Evolutionary conservation across 2,329 filamentous ascomycete species (phyloP).

Genomic region (Dactylellina haptotyla): DNA sequence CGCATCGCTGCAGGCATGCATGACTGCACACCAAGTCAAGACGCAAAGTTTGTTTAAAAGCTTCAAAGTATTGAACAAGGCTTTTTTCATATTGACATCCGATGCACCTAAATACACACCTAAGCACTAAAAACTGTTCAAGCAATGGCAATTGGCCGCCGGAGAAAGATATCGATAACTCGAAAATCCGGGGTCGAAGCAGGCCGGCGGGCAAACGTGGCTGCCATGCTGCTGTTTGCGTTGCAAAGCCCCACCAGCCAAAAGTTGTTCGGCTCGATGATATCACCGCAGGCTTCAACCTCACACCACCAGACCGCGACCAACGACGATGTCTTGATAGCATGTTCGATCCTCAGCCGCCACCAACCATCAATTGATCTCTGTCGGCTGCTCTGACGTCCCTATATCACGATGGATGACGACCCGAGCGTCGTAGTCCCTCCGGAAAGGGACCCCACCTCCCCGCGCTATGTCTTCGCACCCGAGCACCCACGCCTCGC

Average conservation of each 20-base stretch:
- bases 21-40: no score
- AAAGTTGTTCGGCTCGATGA: constrained; percentile 5
- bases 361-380: constrained; percentile 18
- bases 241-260: constrained; percentile 25
- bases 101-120: no score
- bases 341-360: not conserved
- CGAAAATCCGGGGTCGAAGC: constrained; percentile 38
- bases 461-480: constrained; percentile 31
- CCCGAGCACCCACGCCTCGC: constrained; percentile 43
- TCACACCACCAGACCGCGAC: constrained; percentile 13
- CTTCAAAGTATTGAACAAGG: no score
- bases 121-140: no score
- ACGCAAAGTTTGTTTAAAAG: no score
- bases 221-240: constrained; percentile 1
- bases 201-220: constrained; percentile 6
- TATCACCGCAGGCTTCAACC: constrained; percentile 25
- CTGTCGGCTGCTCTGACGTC: not conserved
- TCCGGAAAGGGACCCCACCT: constrained; percentile 29
- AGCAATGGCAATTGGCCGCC: not conserved
- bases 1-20: no score
- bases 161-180: not conserved
- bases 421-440: not conserved
- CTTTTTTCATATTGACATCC: no score
- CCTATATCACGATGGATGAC: constrained; percentile 2
- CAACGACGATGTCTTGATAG: not conserved